These are phyloP conservation scores for Daldinia sp. DNA, from an alignment of 2,329 filamentous ascomycete genomes.

Conservation along the genomic window DNA sequence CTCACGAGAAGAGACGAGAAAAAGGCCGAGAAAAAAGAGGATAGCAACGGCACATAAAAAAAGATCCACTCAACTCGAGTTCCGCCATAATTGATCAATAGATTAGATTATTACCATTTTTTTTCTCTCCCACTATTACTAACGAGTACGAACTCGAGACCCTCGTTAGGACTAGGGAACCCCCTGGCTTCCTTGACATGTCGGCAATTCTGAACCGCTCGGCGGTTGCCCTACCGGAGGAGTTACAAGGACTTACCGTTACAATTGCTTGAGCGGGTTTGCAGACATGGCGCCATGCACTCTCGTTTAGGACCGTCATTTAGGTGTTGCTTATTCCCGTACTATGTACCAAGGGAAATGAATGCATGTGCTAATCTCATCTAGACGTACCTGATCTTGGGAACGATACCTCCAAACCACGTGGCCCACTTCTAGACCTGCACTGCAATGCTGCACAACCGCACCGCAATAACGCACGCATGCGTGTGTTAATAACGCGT, in stretches of 20 bases:
- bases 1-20: conserved; percentile 67
- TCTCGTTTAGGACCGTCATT: background rate
- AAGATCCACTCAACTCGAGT: background rate
- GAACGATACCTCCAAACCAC: conserved; percentile 17
- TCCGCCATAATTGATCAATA: conserved; percentile 3
- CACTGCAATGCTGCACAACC: conserved; percentile 12
- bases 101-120: background rate
- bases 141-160: background rate
- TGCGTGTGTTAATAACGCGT: background rate
- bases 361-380: background rate
- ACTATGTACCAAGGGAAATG: background rate
- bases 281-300: background rate
- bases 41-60: conserved; percentile 8
- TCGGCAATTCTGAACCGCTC: conserved; percentile 21
- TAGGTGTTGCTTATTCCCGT: background rate
- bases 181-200: conserved; percentile 2
- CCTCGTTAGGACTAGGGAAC: conserved; percentile 3
- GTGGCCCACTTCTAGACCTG: conserved; percentile 23
- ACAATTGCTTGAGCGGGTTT: conserved; percentile 22
- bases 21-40: conserved; percentile 38
- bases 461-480: conserved; percentile 10
- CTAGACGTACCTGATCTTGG: conserved; percentile 11
- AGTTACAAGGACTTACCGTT: background rate
- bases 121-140: background rate
- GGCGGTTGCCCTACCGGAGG: background rate